phyloP scores from a whole-genome alignment of 257 asterid genomes.

The Buddleja alternifolia region DNA sequence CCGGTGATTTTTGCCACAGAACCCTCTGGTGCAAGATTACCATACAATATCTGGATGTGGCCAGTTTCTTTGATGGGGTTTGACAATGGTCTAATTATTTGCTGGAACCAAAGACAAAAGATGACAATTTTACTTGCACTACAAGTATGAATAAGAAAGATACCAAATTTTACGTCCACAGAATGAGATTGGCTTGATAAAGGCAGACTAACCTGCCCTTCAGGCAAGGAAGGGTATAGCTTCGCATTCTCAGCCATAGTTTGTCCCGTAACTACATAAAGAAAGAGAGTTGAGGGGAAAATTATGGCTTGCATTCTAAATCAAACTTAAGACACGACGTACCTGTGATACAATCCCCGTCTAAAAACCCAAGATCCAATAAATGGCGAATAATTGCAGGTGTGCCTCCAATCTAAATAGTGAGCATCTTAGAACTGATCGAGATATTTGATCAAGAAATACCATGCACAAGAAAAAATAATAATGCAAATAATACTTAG shows the following conservation, averaged over 20 bases:
- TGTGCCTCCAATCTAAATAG: constrained; percentile 90
- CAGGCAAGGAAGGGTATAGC: constrained; percentile 74
- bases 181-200: constrained; percentile 13
- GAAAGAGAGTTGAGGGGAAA: constrained; percentile 14
- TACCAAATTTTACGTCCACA: constrained; percentile 15
- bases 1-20: constrained; percentile 98
- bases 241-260: constrained; percentile 93
- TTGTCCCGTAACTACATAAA: constrained; percentile 76
- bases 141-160: constrained; percentile 22
- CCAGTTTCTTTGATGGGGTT: constrained; percentile 94
- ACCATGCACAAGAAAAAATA: neutral
- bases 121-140: constrained; percentile 16
- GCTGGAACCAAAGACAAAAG: constrained; percentile 53
- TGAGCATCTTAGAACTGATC: constrained; percentile 7
- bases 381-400: constrained; percentile 80
- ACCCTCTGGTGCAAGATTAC: constrained; percentile 97
- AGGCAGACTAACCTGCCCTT: constrained; percentile 70
- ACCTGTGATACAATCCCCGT: constrained; percentile 95
- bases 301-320: constrained; percentile 10
- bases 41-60: constrained; percentile 90
- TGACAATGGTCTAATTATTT: constrained; percentile 81
- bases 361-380: constrained; percentile 75
- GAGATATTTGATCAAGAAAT: constrained; percentile 17
- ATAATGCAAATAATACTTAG: constrained; percentile 6
- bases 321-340: constrained; percentile 22